Evolutionary conservation across 805 yeast genomes (phyloP), one percentile per base, ranked within the genome.

Genomic region (Candida ulmi): DNA sequence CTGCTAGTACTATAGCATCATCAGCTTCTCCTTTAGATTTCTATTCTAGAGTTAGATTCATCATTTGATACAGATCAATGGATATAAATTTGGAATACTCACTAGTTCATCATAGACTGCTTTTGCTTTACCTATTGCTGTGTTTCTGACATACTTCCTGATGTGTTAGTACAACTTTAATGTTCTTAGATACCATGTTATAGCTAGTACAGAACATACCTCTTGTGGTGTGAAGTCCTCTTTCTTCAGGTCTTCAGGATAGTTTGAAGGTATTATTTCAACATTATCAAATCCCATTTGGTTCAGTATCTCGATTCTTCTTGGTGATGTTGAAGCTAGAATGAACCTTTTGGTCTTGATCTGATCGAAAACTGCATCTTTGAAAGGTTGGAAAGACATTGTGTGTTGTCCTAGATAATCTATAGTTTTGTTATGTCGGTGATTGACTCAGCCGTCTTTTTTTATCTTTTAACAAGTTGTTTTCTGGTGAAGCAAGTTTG

Each of bases 261-360:
- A 91, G 9, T 74, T 64, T 1, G 96, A 84, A 16, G 79, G 76
- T 12, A 73, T 58, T 0, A 83, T 65, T 19, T 59, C 61, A 11
- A 70, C 50, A 8, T 74, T 55, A 0, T 56, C 36, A 28, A 83
- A 60, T 0, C 81, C 81, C 57, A 83, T 58, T 48, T 82, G 77
- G 5, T 59, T 53, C 23, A 93, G 52, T n/a, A 93, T 82, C 40
- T 85, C 86, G 39, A 66, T 61, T 41, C 99, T 65, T 43, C 96
- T 69, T 2, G 95, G 91, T 0, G 97, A 90, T 1, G 84, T 73
- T 2, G 96, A 87, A 0, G 95, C 96, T 7, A 91, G 68, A 5
- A 87, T 65, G 19, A 90, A 41, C 24, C 51, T 42, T 38, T 41
- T 46, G 11, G 33, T 11, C 9, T 45, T 42, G 46, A 30, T 41